Evolutionary conservation across 148 eudicot genomes (phyloP), one percentile per base, ranked within the genome.

Genomic region (Camellia lanceoleosa): DNA sequence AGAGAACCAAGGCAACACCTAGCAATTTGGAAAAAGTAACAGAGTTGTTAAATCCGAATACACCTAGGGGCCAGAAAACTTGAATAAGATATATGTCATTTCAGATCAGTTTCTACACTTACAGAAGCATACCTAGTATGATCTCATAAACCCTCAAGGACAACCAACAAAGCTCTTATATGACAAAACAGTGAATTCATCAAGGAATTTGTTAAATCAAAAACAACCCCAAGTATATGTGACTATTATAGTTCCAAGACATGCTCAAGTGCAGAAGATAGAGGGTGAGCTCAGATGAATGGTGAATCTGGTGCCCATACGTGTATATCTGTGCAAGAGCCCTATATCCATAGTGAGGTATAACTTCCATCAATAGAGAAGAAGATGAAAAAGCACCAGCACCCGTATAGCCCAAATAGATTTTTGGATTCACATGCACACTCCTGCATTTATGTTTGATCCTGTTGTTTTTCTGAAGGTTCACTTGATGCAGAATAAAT

Each of bases 1-100:
- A 95, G 56, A 95, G 89, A 68, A 91, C 93, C 60, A 93, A 68
- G 30, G 97, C 97, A 69, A 95, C 99, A 80, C 94, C 97, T 95
- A 51, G 51, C 63, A 69, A 49, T 70, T 59, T 54, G 14, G 71
- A 44, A 23, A 72, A 3, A 43, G 20, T 20, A 58, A 23, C 7
- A 0, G 42, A 20, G 16, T 41, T 56, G 2, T 58, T 41, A 74
- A 58, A 74, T 58, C 15, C 41, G 65, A 58, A 58, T 9, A n/a
- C 2, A 42, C 16, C 7, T 9, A 23, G 0, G 76, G 12, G 30
- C 13, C 1, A 30, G 13, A 55, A 23, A 23, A 23, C 30, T 23
- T 23, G 10, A 14, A 23, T 38, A 0, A 15, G 23, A 55, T 5
- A 12, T 5, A 5, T 55, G 59, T 7, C 11, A 23, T 23, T 23